Conservation (phyloP, 176 grass and related monocot genomes). For the Oryza glaberrima region DNA sequence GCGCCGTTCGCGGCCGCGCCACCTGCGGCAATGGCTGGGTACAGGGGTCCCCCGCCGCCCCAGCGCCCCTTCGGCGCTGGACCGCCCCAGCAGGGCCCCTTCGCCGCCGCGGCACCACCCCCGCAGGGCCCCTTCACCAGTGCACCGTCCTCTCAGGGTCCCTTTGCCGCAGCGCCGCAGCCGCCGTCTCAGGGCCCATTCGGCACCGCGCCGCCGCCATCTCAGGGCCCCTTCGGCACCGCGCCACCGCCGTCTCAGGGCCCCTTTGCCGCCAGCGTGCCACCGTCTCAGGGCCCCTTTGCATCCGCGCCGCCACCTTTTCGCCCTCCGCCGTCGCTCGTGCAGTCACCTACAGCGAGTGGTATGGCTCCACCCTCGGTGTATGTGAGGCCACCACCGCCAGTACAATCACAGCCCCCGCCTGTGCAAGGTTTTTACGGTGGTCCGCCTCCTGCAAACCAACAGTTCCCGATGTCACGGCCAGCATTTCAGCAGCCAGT, state of each 20-base stretch:
- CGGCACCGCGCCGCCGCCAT: neutral
- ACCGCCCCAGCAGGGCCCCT: slow-evolving; percentile 6
- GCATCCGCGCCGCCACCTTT: slow-evolving; percentile 33
- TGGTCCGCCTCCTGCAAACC: slow-evolving; percentile 30
- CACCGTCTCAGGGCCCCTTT: slow-evolving; percentile 19
- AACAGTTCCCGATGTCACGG: slow-evolving; percentile 44
- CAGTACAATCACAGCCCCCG: slow-evolving; percentile 35
- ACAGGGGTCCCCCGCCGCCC: slow-evolving; percentile 37
- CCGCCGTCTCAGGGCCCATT: slow-evolving; percentile 13
- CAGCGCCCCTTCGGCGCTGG: slow-evolving; percentile 31
- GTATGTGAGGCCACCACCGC: slow-evolving; percentile 39
- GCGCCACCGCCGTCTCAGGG: neutral
- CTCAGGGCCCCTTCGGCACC: no score
- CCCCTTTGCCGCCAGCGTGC: no score
- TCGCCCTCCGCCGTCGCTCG: slow-evolving; percentile 16
- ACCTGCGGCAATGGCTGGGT: slow-evolving; percentile 40
- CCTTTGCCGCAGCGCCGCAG: neutral
- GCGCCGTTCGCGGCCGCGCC: slow-evolving; percentile 25
- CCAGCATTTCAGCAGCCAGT: slow-evolving; percentile 44
- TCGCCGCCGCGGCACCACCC: neutral
- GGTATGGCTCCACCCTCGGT: slow-evolving; percentile 20
- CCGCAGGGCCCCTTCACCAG: slow-evolving; percentile 13
- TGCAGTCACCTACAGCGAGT: slow-evolving; percentile 39
- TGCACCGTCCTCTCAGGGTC: neutral
- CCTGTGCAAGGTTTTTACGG: slow-evolving; percentile 52